A percentile compares a stretch with the other conserved stretches of the same genome.
These are phyloP conservation scores for Coemansia sp. DNA, from an alignment of 192 early-diverging fungal species.

Conservation along the genomic window DNA sequence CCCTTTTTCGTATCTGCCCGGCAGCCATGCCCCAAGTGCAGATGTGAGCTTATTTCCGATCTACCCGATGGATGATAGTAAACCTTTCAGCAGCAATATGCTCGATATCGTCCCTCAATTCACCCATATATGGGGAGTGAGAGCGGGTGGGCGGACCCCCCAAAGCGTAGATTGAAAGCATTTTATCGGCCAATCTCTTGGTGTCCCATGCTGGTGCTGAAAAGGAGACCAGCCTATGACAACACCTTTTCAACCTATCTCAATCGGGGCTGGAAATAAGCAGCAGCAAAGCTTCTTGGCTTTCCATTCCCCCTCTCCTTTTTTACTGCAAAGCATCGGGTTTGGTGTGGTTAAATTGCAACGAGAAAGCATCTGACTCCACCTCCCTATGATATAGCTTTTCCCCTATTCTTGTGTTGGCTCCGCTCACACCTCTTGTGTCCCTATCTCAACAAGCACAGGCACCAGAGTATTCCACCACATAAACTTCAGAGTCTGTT, in stretches of 20 bases:
- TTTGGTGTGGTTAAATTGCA: neutral
- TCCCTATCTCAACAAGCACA: neutral
- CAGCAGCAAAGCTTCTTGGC: too few species aligned
- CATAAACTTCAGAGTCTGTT: neutral
- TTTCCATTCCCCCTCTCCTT: neutral
- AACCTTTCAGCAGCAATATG: neutral
- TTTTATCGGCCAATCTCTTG: neutral
- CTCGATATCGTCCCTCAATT: neutral
- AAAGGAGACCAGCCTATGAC: too few species aligned
- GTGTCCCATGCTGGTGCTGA: too few species aligned
- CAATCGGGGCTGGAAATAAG: neutral
- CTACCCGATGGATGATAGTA: neutral
- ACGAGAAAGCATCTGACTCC: neutral
- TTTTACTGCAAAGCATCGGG: neutral
- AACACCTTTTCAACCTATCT: neutral
- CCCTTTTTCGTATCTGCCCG: neutral
- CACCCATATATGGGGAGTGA: neutral
- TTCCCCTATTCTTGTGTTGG: neutral
- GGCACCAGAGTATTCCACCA: neutral
- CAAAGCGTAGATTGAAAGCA: neutral
- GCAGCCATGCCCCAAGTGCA: neutral
- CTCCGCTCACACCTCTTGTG: too few species aligned
- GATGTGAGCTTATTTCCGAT: neutral
- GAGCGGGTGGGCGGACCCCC: neutral
- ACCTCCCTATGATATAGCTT: neutral